Base-by-base conservation (phyloP, 2,329 filamentous ascomycete genomes). In the Aspergillus caelatus region DNA sequence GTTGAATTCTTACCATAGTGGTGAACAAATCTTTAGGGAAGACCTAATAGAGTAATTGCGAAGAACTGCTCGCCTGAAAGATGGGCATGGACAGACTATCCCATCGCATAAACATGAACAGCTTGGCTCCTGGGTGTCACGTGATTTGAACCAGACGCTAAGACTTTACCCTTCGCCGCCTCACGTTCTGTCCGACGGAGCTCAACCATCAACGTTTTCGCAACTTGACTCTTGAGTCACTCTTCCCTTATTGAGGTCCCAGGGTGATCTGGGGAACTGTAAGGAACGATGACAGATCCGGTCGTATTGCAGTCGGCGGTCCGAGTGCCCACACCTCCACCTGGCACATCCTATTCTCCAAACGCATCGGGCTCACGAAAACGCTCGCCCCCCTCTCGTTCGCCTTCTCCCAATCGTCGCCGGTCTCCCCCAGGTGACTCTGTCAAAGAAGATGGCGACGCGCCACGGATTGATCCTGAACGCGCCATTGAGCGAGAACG, bases 251-350 rank as follows among this genome's bases (percentile, higher is more conserved):
- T 32, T 14, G 23, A 52, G 28, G 48, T 16, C n/a, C 10, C 48
- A 34, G 48, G 19, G 26, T 52, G 28, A 21, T 65, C 32, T 41
- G 63, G 41, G 58, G 46, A 55, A 61, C 61, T 57, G 45, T 58
- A 52, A 62, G 59, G 36, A 64, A 73, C 58, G 59, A 82, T 82
- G 80, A 77, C 78, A 57, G 80, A 82, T 63, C 71, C 79, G 58
- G 76, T 81, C 60, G 77, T 83, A 68, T 77, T 85, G 61, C 82
- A 84, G 66, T 85, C 84, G 36, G 86, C 86, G 55, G 85, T 88
- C 66, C 85, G 86, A 68, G 81, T 88, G 67, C 86, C 86, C 56
- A 87, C 86, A 43, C 85, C 85, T 61, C 82, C 81, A 28, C 82
- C 81, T 52, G 81, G 79, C 67, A 72, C 78, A 69, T 77, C 82